Base-by-base conservation (phyloP, 148 eudicot species). In the Pharnaceum exiguum region DNA sequence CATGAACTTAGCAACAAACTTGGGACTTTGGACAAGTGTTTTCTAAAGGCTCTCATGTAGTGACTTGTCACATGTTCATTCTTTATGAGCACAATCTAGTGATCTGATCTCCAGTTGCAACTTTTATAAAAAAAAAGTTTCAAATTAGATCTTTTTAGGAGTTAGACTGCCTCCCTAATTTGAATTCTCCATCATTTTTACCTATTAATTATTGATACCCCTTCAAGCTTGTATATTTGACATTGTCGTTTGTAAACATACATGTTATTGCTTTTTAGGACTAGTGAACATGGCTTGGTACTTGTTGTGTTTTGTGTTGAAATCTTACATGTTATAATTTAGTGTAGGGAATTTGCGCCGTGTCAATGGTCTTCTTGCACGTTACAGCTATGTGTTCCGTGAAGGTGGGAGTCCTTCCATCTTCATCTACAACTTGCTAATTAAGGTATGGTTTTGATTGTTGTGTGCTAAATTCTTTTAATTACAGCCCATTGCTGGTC, bases 341-440 rank as follows among this genome's bases (percentile, higher is more conserved):
- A 74, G 75, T 80, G 81, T 86, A 84, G 90, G 90, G 67, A 81
- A 84, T 59, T 62, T 84, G 59, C 85, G 90, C 62, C 90, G 90
- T 57, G 86, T 86, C 45, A 80, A 81, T 75, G 90, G 86, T 55
- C 90, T 84, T 78, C 86, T 84, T 53, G 81, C 90, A 55, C 78
- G 86, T 50, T 80, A 75, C 66, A 79, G 86, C 37, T 75, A 23
- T 65, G 75, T 65, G 33, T 66, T 84, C 55, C 71, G 78, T 59
- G 79, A 69, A 71, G 71, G 77, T 33, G 79, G 86, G 39, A 68
- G 44, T 46, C 72, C 83, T 37, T 80, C 80, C 13, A 65, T 73
- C 61, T 60, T 70, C 49, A 73, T 76, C 37, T 75, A 72, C 79
- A 84, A 84, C 74, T 72, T 84, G 59, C 52, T 84, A 67, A 84